Evolutionary conservation across 1,139 yeast genomes (phyloP).

Genomic region (Lodderomyces margitis): DNA sequence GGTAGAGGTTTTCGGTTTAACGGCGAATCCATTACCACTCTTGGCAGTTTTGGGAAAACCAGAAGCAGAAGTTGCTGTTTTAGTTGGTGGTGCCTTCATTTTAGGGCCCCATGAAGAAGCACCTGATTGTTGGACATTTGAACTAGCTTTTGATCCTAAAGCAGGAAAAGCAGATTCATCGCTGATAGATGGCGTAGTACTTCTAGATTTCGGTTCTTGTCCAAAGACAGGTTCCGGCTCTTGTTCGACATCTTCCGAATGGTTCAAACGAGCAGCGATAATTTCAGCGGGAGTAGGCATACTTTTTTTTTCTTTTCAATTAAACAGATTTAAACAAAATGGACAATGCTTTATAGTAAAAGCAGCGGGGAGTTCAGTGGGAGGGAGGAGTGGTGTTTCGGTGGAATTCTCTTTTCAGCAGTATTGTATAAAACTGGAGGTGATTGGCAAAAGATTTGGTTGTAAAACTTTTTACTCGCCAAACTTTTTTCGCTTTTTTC

Average conservation of each 20-base stretch:
- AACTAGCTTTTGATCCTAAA: constrained; percentile 43
- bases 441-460: no score
- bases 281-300: constrained; percentile 64
- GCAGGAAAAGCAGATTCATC: constrained; percentile 72
- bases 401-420: no score
- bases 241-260: not conserved
- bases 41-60: constrained; percentile 25
- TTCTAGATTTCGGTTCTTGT: constrained; percentile 13
- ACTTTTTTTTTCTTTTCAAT: no score
- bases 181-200: constrained; percentile 23
- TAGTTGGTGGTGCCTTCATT: constrained; percentile 33
- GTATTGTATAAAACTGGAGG: no score
- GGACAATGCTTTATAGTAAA: constrained; percentile 16
- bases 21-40: constrained; percentile 6
- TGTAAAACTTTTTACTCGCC: no score
- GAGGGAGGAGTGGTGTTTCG: not conserved
- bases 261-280: constrained; percentile 50
- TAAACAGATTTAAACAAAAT: constrained; percentile 8
- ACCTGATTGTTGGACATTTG: constrained; percentile 16
- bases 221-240: constrained; percentile 8
- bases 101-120: constrained; percentile 31
- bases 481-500: no score
- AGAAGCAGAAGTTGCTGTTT: constrained; percentile 24
- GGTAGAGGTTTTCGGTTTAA: constrained; percentile 30
- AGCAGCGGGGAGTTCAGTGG: constrained; percentile 14